Evolutionary conservation across 2,329 filamentous ascomycete species (phyloP).

Genomic region (Zymoseptoria brevis): DNA sequence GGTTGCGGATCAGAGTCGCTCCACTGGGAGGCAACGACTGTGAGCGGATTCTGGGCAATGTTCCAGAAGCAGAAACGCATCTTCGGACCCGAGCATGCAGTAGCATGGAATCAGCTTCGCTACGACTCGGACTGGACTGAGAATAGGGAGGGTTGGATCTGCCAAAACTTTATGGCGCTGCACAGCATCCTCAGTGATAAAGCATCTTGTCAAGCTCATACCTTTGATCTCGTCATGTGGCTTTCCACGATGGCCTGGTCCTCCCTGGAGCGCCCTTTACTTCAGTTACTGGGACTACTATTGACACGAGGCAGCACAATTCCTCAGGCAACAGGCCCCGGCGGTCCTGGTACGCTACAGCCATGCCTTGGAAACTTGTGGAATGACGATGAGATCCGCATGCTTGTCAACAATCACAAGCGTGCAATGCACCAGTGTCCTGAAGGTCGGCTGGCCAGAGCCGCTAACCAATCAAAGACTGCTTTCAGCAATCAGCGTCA

Average conservation of each 20-base stretch:
- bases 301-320: neutral
- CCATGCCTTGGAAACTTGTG: neutral
- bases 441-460: neutral
- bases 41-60: slow-evolving; percentile 2
- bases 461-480: neutral
- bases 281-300: neutral
- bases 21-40: neutral
- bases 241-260: slow-evolving; percentile 37
- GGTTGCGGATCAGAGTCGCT: neutral
- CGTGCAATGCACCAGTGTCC: neutral
- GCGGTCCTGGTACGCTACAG: neutral
- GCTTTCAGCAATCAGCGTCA: neutral
- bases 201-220: neutral
- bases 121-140: neutral
- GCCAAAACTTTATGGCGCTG: neutral
- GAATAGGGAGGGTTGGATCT: neutral
- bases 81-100: slow-evolving; percentile 1
- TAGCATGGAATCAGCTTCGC: neutral
- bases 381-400: neutral
- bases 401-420: neutral
- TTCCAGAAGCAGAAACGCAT: neutral
- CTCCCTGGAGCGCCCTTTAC: neutral
- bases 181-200: neutral
- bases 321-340: too few species aligned
- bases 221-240: slow-evolving; percentile 15